phyloP scores from a whole-genome alignment of 345 rosid genomes.

The Gossypium longicalyx region DNA sequence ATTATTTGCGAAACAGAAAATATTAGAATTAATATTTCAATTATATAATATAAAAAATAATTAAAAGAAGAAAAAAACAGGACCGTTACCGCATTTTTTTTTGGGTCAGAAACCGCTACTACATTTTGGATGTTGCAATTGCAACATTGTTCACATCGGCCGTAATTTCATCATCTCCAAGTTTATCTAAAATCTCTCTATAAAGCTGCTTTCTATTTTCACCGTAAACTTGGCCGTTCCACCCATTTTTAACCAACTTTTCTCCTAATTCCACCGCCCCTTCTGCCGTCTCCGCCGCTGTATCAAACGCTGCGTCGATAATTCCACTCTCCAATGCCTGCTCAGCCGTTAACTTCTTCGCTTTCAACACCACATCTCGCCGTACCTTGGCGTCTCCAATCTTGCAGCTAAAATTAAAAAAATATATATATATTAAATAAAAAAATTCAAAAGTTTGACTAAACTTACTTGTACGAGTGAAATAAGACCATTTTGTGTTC shows the following conservation, averaged over 20 bases:
- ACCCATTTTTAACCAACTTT: neutral
- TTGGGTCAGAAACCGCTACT: neutral
- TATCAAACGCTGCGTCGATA: neutral
- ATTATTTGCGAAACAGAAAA: no score
- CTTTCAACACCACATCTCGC: neutral
- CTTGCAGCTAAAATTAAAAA: slow-evolving; percentile 1
- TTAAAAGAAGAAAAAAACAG: no score
- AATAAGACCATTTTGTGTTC: no score
- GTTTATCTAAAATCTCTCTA: neutral
- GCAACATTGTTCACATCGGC: neutral
- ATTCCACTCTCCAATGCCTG: neutral
- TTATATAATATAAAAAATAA: no score
- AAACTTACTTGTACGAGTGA: neutral
- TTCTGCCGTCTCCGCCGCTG: neutral
- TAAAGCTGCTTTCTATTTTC: neutral
- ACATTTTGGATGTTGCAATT: neutral
- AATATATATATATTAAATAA: neutral
- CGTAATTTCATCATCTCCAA: neutral
- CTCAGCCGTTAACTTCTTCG: neutral
- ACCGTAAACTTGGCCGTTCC: slow-evolving; percentile 10
- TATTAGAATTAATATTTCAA: no score
- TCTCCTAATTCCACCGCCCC: slow-evolving; percentile 9
- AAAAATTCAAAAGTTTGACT: neutral
- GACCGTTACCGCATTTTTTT: neutral
- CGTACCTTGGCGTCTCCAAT: neutral